Conservation (phyloP, 345 rosid genomes). For the Sisymbrium altissimum region DNA sequence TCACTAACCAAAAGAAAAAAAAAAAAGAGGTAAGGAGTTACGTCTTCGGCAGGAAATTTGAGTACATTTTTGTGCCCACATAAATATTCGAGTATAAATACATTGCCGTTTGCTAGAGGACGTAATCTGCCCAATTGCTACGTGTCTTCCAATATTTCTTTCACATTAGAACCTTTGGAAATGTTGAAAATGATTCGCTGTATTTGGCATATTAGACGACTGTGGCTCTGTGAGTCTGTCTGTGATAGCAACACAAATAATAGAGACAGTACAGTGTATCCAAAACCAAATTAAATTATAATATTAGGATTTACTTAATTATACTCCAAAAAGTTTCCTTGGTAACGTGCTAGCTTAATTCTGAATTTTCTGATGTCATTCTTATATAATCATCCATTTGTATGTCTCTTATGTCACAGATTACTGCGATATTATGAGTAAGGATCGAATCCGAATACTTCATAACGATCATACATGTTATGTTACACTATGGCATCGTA, state of each 20-base stretch:
- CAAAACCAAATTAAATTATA: not conserved
- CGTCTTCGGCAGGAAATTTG: not conserved
- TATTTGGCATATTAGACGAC: constrained; percentile 34
- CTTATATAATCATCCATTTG: not conserved
- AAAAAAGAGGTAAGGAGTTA: not conserved
- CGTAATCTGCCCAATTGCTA: not conserved
- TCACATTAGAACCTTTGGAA: not conserved
- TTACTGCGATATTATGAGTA: not conserved
- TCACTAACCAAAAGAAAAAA: too few species aligned
- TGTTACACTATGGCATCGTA: not conserved
- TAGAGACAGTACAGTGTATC: not conserved
- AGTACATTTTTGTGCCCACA: constrained; percentile 1
- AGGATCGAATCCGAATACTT: not conserved
- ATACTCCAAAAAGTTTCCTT: not conserved
- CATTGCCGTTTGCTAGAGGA: not conserved
- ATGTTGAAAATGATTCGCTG: not conserved
- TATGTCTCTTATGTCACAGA: not conserved
- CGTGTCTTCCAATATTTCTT: constrained; percentile 16
- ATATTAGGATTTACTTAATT: not conserved
- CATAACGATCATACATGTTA: not conserved
- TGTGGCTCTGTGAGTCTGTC: not conserved
- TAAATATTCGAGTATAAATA: not conserved
- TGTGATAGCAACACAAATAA: not conserved
- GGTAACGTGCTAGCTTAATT: not conserved
- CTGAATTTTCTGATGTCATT: constrained; percentile 5